Evolutionary conservation across 2,329 filamentous ascomycete species (phyloP), one percentile per base, ranked within the genome.

Genomic region (Fusarium xylarioides): DNA sequence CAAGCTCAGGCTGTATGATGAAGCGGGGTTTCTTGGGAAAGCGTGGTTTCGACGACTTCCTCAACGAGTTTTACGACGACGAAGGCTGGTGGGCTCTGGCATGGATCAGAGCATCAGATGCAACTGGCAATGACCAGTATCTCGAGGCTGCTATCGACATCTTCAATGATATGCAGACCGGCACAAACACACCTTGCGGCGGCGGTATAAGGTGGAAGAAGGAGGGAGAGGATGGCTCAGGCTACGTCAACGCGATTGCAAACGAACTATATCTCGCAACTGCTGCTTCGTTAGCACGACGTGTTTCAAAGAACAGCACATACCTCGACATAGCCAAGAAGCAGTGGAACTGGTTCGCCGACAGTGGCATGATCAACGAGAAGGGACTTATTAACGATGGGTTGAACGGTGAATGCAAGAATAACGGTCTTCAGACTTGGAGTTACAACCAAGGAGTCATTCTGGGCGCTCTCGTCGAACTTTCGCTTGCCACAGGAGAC

Each of bases 1-100:
- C 50, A 15, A 68, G 66, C 49, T 68, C 74, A 18, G 78, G 76
- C 21, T 81, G 79, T 47, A 77, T 81, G 71, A 70, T 77, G 28
- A 82, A 79, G 66, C 79, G 81, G 28, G 79, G 77, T 19, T 83
- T 83, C 62, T 37, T 82, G 23, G 62, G 54, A 37, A 81, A 77
- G 57, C 78, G 78, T 49, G 80, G 81, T 26, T 81, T 79, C 57
- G 71, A 75, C 46, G 78, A 83, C 61, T 89, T 88, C 75, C 78
- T 86, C 62, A 88, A 89, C 66, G 83, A 85, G 11, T 89, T 81
- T 66, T 89, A 89, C 71, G 89, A 91, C 70, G 89, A 91, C 74
- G 86, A 89, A 76, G 85, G 87, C n/a, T 91, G 89, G 89, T 91
- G 89, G 89, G 88, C 86, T 15, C 82, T 91, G 65, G 89, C 83